Conservation (phyloP, 2,329 filamentous ascomycete genomes). For the Trichoderma asperellum region DNA sequence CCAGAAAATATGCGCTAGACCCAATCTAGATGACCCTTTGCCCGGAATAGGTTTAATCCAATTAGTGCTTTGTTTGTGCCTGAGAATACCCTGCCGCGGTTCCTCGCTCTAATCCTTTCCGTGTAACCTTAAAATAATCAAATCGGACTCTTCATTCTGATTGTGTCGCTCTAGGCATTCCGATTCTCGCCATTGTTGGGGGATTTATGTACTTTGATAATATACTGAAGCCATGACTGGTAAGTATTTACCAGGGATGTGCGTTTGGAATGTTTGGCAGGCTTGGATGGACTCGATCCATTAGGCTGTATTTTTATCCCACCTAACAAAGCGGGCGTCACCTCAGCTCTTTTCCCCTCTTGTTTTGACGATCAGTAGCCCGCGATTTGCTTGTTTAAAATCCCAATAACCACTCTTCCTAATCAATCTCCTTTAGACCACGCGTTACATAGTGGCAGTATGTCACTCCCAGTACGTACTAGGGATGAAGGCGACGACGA, state of each 20-base stretch:
- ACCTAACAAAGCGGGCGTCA: not conserved
- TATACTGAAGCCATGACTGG: conserved; percentile 16
- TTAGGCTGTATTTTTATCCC: not conserved
- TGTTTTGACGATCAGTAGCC: not conserved
- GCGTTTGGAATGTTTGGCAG: not conserved
- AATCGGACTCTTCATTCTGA: not conserved
- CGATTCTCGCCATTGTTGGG: not conserved
- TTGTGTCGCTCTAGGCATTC: not conserved
- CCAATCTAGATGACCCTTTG: not conserved
- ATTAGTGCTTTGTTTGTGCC: not conserved
- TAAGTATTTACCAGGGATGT: conserved; percentile 3
- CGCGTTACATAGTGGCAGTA: conserved; percentile 10
- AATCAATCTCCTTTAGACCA: conserved; percentile 6
- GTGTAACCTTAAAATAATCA: conserved; percentile 9
- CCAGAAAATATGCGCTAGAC: not conserved
- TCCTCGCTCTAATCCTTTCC: not conserved
- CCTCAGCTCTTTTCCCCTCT: not conserved
- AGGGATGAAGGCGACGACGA: conserved; percentile 42
- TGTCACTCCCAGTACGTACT: conserved; percentile 35
- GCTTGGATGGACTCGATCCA: not conserved
- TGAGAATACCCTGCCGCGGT: not conserved
- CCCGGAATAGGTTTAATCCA: conserved; percentile 1
- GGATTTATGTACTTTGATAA: not conserved
- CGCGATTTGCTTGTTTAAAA: not conserved
- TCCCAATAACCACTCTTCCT: not conserved